phyloP scores from a whole-genome alignment of 2,329 filamentous ascomycete genomes.

The Calonectria hawksworthii region DNA sequence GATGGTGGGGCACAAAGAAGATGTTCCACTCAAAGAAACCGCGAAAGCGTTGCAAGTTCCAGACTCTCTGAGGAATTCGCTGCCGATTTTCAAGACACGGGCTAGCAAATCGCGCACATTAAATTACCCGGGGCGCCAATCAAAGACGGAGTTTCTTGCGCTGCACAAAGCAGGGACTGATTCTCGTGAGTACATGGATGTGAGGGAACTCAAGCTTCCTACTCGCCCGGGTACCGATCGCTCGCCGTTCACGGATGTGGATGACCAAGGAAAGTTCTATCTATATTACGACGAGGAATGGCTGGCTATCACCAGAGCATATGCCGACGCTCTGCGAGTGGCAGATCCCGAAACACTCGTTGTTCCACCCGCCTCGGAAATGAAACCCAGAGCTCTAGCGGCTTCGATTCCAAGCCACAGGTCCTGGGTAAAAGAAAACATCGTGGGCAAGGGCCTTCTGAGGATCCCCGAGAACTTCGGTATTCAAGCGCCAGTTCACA shows the following conservation, averaged over 20 bases:
- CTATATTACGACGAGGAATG: slow-evolving; percentile 92
- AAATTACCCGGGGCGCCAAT: slow-evolving; percentile 78
- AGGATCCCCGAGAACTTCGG: slow-evolving; percentile 82
- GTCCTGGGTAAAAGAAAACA: slow-evolving; percentile 82
- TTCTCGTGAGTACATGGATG: slow-evolving; percentile 82
- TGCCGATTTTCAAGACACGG: slow-evolving; percentile 17
- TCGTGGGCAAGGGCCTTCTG: slow-evolving; percentile 74
- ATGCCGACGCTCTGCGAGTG: slow-evolving; percentile 74
- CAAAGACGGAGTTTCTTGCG: slow-evolving; percentile 83
- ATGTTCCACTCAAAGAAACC: slow-evolving; percentile 46
- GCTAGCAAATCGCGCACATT: slow-evolving; percentile 52
- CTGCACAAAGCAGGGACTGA: slow-evolving; percentile 89
- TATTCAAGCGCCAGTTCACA: slow-evolving; percentile 80
- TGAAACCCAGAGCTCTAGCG: slow-evolving; percentile 57
- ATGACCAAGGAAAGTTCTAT: slow-evolving; percentile 40
- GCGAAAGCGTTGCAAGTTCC: neutral
- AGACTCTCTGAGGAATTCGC: neutral
- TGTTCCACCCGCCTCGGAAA: slow-evolving; percentile 74
- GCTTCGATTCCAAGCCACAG: slow-evolving; percentile 48
- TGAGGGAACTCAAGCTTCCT: slow-evolving; percentile 62
- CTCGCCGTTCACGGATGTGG: slow-evolving; percentile 56
- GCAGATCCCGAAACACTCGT: slow-evolving; percentile 77
- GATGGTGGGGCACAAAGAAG: slow-evolving; percentile 62
- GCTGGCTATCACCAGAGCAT: slow-evolving; percentile 90
- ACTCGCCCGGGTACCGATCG: slow-evolving; percentile 22